These are phyloP conservation scores for Daldinia concentrica DNA, from an alignment of 495 filamentous ascomycete species.

Conservation along the genomic window DNA sequence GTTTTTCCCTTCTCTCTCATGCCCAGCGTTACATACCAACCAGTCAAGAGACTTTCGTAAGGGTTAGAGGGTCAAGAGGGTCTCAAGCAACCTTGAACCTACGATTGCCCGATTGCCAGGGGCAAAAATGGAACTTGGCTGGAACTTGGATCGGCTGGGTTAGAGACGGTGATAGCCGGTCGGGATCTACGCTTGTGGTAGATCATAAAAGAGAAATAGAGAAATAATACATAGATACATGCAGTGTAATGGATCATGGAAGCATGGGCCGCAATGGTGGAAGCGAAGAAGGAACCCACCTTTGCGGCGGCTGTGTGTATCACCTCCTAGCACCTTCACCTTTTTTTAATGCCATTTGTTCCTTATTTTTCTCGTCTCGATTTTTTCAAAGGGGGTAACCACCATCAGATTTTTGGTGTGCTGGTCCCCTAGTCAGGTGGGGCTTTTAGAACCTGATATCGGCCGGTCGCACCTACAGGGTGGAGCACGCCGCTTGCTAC, in stretches of 20 bases:
- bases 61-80: slow-evolving; percentile 3
- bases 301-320: slow-evolving; percentile 19
- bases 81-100: slow-evolving; percentile 38
- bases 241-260: slow-evolving; percentile 4
- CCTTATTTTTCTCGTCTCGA: not conserved
- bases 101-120: slow-evolving; percentile 40
- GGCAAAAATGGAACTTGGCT: slow-evolving; percentile 38
- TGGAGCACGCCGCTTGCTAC: slow-evolving; percentile 1
- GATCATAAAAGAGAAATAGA: slow-evolving; percentile 19
- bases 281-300: slow-evolving; percentile 31
- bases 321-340: not conserved
- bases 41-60: slow-evolving; percentile 34
- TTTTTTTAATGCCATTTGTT: slow-evolving; percentile 9
- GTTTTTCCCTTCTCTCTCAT: slow-evolving; percentile 14
- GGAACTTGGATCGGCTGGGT: slow-evolving; percentile 38
- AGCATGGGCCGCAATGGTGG: slow-evolving; percentile 6
- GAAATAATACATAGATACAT: slow-evolving; percentile 8
- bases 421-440: slow-evolving; percentile 31
- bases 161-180: slow-evolving; percentile 41
- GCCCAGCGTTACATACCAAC: slow-evolving; percentile 23
- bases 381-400: slow-evolving; percentile 15
- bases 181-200: slow-evolving; percentile 38
- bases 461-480: slow-evolving; percentile 28
- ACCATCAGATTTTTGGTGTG: slow-evolving; percentile 16
- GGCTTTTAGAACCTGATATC: slow-evolving; percentile 35